Base-by-base conservation (phyloP, 2,329 filamentous ascomycete genomes). In the Periconia sp. region DNA sequence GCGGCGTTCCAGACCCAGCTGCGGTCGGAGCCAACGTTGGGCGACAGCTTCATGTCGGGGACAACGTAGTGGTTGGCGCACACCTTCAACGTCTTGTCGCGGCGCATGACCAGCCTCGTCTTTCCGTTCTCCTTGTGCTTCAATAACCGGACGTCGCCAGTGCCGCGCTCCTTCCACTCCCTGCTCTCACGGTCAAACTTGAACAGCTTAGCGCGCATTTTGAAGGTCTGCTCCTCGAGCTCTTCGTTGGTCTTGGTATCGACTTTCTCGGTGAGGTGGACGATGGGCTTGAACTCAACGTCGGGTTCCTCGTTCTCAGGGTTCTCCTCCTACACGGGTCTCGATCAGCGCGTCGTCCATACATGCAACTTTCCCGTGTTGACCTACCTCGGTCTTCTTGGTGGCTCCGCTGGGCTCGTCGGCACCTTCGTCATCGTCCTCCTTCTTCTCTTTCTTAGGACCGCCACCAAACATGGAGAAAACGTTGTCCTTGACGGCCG, bases 1-100 rank as follows among this genome's bases (percentile, higher is more conserved):
- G 92, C 89, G 56, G 92, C 93, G 73, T 96, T 97, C 94, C 94
- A 99, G 64, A 99, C 94, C 94, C 94, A 99, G 81, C 90, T 95
- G 76, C 94, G 90, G 82, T 99, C 94, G 70, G 91, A 96, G 71
- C 94, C 94, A 64, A 97, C 92, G 76, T 99, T 99, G 78, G 94
- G 92, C 58, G 90, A 93, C 61, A 99, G 88, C 83, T 96, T 97
- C 93, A 99, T 97, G 79, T 97, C 93, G 59, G 93, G 93, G 57
- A 96, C 91, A 72, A 99, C 92, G 80, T 99, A 99, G 85, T 99
- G 94, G 84, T 99, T 99, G 74, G 94, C 94, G 88, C 94, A 99
- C 79, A 99, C 94, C 85, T 99, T 99, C 81, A 97, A 87, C 57
- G 94, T 99, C 91, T 97, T 97, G 83, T 99, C 94, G 75, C 94